Percentiles rank a stretch among this genome's conserved stretches.
These are phyloP conservation scores for Nakaseomyces kungkrabaensis DNA, from an alignment of 1,139 yeast species.

Conservation along the genomic window DNA sequence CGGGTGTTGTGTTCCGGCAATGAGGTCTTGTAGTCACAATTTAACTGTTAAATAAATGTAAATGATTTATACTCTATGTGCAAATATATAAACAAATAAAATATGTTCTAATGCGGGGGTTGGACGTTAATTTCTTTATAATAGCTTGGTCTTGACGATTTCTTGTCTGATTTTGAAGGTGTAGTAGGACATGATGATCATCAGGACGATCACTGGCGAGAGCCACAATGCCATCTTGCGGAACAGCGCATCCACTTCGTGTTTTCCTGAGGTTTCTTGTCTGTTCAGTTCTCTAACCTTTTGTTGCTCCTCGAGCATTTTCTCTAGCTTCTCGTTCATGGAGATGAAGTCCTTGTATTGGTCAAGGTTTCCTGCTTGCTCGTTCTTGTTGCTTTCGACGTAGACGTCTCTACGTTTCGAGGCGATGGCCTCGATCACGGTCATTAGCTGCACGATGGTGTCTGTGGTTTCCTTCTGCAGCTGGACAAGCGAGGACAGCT, in stretches of 20 bases:
- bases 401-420: conserved; percentile 10
- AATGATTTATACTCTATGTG: no score
- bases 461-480: conserved; percentile 8
- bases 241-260: conserved; percentile 21
- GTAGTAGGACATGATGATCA: conserved; percentile 24
- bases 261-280: conserved; percentile 5
- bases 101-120: no score
- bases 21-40: no score
- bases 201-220: conserved; percentile 21
- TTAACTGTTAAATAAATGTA: no score
- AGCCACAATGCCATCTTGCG: conserved; percentile 22
- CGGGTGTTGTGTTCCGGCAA: no score
- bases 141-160: conserved; percentile 26
- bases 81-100: no score
- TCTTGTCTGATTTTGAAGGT: conserved; percentile 30
- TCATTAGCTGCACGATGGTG: neutral
- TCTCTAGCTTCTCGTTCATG: conserved; percentile 19
- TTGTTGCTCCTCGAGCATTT: conserved; percentile 22
- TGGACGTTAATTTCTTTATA: conserved; percentile 8
- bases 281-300: conserved; percentile 16
- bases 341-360: conserved; percentile 20
- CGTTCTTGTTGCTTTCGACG: conserved; percentile 8
- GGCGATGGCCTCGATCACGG: neutral
- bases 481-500: conserved; percentile 7
- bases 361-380: neutral